Percentiles rank a stretch among this genome's conserved stretches.
These are phyloP conservation scores for Pseudogymnoascus sp. DNA, from an alignment of 2,329 filamentous ascomycete genomes.

Conservation along the genomic window DNA sequence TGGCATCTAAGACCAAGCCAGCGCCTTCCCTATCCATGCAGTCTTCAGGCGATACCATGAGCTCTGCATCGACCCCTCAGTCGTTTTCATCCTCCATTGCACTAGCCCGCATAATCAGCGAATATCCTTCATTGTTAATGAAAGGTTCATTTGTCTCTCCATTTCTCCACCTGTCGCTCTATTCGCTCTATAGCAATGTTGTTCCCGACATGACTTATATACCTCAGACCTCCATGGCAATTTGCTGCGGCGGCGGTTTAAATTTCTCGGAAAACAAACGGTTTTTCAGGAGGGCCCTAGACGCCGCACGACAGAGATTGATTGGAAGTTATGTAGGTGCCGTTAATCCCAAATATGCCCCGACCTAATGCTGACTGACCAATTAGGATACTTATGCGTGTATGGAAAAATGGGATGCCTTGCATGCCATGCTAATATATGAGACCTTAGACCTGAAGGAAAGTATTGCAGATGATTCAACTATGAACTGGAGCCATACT, in stretches of 20 bases:
- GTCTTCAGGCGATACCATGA: background rate
- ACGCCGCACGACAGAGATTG: slow-evolving; percentile 18
- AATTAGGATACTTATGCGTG: slow-evolving; percentile 4
- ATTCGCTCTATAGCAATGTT: slow-evolving; percentile 16
- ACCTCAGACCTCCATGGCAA: slow-evolving; percentile 19
- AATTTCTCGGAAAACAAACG: slow-evolving; percentile 12
- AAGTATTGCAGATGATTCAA: slow-evolving; percentile 5
- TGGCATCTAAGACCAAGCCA: no score
- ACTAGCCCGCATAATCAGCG: slow-evolving; percentile 12
- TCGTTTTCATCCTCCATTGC: background rate
- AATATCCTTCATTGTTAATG: slow-evolving; percentile 19
- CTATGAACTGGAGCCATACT: slow-evolving; percentile 17
- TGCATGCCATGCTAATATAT: slow-evolving; percentile 24
- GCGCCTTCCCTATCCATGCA: background rate
- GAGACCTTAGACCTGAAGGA: slow-evolving; percentile 17
- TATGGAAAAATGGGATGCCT: slow-evolving; percentile 18
- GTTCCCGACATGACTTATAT: slow-evolving; percentile 20
- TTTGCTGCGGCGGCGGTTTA: slow-evolving; percentile 20
- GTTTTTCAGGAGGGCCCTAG: slow-evolving; percentile 19
- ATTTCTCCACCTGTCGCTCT: slow-evolving; percentile 16
- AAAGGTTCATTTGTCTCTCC: slow-evolving; percentile 16
- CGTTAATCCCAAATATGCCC: background rate
- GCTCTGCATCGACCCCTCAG: background rate
- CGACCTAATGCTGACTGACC: background rate
- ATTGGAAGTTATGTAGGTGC: slow-evolving; percentile 13